phyloP scores from a whole-genome alignment of 441 rosid genomes.

The Hura crepitans region DNA sequence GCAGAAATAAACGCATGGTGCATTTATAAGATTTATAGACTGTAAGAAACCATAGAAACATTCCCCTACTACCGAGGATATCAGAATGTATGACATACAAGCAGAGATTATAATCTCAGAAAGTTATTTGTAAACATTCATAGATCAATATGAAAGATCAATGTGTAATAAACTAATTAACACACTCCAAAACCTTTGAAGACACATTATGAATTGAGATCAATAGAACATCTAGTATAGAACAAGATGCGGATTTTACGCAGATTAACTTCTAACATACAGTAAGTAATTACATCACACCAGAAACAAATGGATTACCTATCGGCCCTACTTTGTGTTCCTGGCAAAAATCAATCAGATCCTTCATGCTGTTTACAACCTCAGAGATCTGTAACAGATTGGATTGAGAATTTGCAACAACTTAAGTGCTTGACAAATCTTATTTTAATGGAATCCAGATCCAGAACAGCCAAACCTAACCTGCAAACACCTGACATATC shows the following conservation, averaged over 20 bases:
- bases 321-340: slow-evolving; percentile 84
- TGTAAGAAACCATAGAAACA: background rate
- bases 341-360: slow-evolving; percentile 77
- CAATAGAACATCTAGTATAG: background rate
- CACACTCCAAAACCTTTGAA: background rate
- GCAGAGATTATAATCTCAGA: background rate
- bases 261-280: background rate
- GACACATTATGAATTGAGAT: background rate
- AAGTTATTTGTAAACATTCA: background rate
- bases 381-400: slow-evolving; percentile 69
- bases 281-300: background rate
- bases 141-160: background rate
- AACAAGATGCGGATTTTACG: too few species aligned
- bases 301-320: slow-evolving; percentile 40
- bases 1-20: background rate
- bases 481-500: slow-evolving; percentile 97
- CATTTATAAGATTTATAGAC: background rate
- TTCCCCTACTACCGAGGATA: background rate
- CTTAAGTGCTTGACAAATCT: slow-evolving; percentile 3
- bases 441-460: slow-evolving; percentile 11
- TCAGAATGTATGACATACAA: background rate
- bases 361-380: slow-evolving; percentile 99
- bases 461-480: slow-evolving; percentile 29
- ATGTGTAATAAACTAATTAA: background rate
- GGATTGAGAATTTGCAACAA: slow-evolving; percentile 12